phyloP scores from a whole-genome alignment of 2,329 filamentous ascomycete species.

The Colletotrichum cereale region DNA sequence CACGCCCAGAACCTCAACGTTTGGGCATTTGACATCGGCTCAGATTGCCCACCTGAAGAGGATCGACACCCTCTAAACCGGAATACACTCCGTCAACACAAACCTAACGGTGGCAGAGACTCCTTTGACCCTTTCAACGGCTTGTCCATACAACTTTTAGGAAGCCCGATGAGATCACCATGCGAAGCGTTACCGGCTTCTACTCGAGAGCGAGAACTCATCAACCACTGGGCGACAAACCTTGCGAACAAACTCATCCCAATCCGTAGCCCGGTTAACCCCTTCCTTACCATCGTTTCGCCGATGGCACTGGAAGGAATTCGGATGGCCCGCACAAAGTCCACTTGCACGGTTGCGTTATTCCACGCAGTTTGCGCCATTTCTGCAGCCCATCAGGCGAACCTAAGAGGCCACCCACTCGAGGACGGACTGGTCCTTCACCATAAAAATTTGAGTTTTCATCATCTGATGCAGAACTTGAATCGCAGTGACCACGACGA shows the following conservation, averaged over 20 bases:
- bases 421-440: not conserved
- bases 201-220: conserved; percentile 6
- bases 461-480: conserved; percentile 25
- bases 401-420: not conserved
- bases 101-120: not conserved
- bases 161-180: not conserved
- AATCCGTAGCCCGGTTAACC: conserved; percentile 13
- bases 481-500: conserved; percentile 3
- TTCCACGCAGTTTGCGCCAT: conserved; percentile 31
- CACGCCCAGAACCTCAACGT: not conserved
- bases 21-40: not conserved
- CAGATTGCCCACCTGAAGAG: not conserved
- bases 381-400: conserved; percentile 18
- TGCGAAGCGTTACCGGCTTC: not conserved
- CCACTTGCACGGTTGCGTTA: conserved; percentile 16
- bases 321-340: not conserved
- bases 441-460: conserved; percentile 18
- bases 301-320: conserved; percentile 25
- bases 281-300: conserved; percentile 9
- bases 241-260: conserved; percentile 22
- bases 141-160: not conserved
- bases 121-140: not conserved
- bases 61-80: not conserved
- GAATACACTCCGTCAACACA: not conserved
- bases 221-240: conserved; percentile 31